Conservation (phyloP, 306 rosid species). For the Vachellia pachyceras region DNA sequence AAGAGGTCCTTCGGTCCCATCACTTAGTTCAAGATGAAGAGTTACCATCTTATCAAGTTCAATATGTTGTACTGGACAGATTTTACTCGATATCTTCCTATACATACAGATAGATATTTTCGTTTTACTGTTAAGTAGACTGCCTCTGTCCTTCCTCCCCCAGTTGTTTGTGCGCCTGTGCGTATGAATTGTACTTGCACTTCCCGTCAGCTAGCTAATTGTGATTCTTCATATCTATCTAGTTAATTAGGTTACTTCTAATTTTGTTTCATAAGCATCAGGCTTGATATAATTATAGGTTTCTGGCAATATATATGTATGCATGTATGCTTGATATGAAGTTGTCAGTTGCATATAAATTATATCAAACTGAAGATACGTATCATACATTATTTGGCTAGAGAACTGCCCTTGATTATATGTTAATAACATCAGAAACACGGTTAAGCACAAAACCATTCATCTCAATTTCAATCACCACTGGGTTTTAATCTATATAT, state of each 20-base stretch:
- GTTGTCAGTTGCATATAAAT: neutral
- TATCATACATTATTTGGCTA: conserved; percentile 3
- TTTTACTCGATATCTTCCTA: neutral
- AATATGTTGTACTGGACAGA: conserved; percentile 29
- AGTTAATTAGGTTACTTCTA: conserved; percentile 39
- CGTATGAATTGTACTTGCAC: neutral
- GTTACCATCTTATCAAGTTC: conserved; percentile 28
- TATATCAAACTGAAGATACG: neutral
- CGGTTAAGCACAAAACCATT: conserved; percentile 1
- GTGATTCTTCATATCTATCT: conserved; percentile 28
- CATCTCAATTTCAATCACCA: neutral
- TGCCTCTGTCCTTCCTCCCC: neutral
- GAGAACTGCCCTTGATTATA: neutral
- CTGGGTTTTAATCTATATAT: neutral
- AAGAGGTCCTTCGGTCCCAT: conserved; percentile 34
- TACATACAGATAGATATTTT: neutral
- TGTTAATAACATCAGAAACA: neutral
- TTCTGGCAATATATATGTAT: neutral
- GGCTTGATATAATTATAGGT: conserved; percentile 28
- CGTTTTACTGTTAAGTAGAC: conserved; percentile 22
- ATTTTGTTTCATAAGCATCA: conserved; percentile 33
- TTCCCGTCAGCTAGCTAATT: conserved; percentile 15
- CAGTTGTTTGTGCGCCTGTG: neutral
- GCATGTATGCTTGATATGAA: neutral
- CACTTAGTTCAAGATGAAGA: conserved; percentile 31